phyloP scores from a whole-genome alignment of 495 filamentous ascomycete species.

The Bacidia rubella region DNA sequence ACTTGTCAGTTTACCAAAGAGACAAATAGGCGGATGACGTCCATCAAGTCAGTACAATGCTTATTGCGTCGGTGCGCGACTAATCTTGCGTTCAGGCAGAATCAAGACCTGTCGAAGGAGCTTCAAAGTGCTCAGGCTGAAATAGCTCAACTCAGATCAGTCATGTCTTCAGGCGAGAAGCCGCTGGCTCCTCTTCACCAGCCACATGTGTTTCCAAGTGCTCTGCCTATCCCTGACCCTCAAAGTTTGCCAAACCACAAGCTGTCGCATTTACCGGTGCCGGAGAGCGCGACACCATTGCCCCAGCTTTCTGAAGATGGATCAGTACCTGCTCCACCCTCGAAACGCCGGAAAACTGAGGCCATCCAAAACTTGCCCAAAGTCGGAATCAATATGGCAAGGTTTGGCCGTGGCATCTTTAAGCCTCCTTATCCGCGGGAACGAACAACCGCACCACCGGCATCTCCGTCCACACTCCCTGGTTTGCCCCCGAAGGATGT shows the following conservation, averaged over 20 bases:
- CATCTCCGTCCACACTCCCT: slow-evolving; percentile 43
- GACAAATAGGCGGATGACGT: slow-evolving; percentile 96
- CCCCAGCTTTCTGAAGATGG: neutral
- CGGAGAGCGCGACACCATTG: slow-evolving; percentile 7
- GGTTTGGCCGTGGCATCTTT: slow-evolving; percentile 63
- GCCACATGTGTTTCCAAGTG: neutral
- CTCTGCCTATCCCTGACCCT: slow-evolving; percentile 12
- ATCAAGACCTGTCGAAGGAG: slow-evolving; percentile 93
- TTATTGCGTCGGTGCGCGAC: slow-evolving; percentile 3
- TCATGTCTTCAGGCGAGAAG: slow-evolving; percentile 15
- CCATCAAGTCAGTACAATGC: slow-evolving; percentile 61
- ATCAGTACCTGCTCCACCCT: neutral
- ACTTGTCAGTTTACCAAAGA: slow-evolving; percentile 99
- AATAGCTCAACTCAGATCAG: slow-evolving; percentile 54
- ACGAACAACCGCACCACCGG: slow-evolving; percentile 34
- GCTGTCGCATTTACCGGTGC: slow-evolving; percentile 53
- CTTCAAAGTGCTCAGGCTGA: slow-evolving; percentile 60
- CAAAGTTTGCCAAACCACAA: slow-evolving; percentile 34
- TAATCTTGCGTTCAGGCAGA: slow-evolving; percentile 44
- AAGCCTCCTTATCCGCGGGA: slow-evolving; percentile 67
- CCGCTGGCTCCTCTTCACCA: neutral
- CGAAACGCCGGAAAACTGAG: slow-evolving; percentile 31
- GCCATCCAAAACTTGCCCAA: slow-evolving; percentile 53
- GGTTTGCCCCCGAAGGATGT: slow-evolving; percentile 55
- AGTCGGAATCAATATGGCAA: slow-evolving; percentile 59